Conservation (phyloP, 176 grass and related monocot genomes). For the Triticum urartu region DNA sequence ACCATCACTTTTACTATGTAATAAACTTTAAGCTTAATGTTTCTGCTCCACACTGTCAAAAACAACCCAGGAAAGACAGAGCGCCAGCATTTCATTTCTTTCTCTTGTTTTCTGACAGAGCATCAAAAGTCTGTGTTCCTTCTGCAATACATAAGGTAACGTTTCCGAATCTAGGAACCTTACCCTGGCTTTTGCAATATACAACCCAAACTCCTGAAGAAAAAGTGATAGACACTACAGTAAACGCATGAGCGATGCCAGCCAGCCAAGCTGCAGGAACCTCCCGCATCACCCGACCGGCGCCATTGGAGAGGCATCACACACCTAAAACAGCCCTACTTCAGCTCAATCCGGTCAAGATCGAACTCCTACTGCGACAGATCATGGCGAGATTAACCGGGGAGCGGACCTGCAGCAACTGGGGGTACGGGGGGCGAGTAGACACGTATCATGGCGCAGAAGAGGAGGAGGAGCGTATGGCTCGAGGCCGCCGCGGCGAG, state of each 20-base stretch:
- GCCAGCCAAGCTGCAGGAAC: too few relatives aligned
- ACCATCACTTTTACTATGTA: too few relatives aligned
- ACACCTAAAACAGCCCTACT: not conserved
- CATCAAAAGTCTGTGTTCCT: too few relatives aligned
- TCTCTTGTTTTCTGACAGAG: too few relatives aligned
- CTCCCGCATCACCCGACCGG: not conserved
- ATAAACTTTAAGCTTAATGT: not conserved
- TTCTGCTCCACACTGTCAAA: not conserved
- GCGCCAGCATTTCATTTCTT: too few relatives aligned
- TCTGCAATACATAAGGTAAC: too few relatives aligned
- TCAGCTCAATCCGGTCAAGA: not conserved
- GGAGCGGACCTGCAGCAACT: too few relatives aligned
- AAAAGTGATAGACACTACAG: too few relatives aligned
- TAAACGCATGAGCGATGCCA: too few relatives aligned
- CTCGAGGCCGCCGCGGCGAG: conserved; percentile 15
- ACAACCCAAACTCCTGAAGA: too few relatives aligned
- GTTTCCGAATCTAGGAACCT: too few relatives aligned
- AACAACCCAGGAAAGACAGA: not conserved
- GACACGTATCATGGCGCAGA: not conserved
- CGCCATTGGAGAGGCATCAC: not conserved
- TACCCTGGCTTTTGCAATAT: too few relatives aligned
- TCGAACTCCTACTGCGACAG: not conserved
- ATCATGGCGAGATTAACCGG: not conserved
- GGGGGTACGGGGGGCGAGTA: not conserved
- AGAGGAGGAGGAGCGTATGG: not conserved